Base-by-base conservation (phyloP, 495 filamentous ascomycete species). In the Staphylotrichum longicolle region DNA sequence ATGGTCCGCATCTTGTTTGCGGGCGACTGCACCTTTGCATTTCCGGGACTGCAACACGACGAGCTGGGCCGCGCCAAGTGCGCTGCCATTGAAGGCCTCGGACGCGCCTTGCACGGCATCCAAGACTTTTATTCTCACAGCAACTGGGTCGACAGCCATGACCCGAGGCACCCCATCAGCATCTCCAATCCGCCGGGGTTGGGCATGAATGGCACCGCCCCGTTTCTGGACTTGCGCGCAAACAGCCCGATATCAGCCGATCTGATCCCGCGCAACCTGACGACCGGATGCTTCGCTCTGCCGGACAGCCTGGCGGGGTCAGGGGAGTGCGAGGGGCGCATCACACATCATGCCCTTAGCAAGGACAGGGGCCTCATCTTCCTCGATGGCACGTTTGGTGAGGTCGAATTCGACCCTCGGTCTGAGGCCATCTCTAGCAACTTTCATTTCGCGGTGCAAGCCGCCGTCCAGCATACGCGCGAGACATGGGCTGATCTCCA, bases 41-140 rank as follows among this genome's bases (percentile, higher is more conserved):
- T 69, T 40, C 32, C 66, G 0, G 39, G 54, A 3, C 55, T 66
- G 11, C 68, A 71, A 15, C 30, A 55, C 20, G 61, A 67, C 45
- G 33, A 30, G 12, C 51, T 54, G 5, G 66, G 62, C 14, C 66
- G 68, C 1, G 62, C 68, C 34, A 71, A 71, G 54, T 71, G 68
- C 52, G 57, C 41, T 30, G 47, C 63, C 10, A 45, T 71, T 52
- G 68, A 71, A 54, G 68, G 66, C 0, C 30, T 71, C 5, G 68
- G 68, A 3, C 61, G 68, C 0, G 66, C 64, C 0, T 12, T 71
- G 20, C 68, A 71, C 35, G 68, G 68, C 27, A 41, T 70, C 14
- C 68, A 71, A 45, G 68, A 71, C 35, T 71, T 71, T 41, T 71
- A 71, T 34, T 55, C 68, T 11, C 68, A 71, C 60, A 71, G 66